These are phyloP conservation scores for Pestalotiopsis sp. DNA, from an alignment of 2,329 filamentous ascomycete genomes.

Conservation along the genomic window DNA sequence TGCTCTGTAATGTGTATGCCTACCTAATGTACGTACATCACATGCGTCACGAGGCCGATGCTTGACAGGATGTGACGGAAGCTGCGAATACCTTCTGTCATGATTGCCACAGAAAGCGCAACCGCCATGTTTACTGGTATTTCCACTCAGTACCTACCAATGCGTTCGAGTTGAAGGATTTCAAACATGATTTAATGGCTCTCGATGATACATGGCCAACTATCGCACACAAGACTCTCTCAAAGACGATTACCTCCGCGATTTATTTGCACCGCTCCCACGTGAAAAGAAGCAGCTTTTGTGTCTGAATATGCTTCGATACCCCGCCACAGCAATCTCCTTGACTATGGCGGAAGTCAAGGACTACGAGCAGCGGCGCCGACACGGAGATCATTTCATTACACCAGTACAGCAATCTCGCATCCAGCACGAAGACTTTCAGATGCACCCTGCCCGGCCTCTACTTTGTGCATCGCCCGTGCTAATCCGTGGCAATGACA, in stretches of 20 bases:
- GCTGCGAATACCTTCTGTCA: too few relatives aligned
- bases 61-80: too few relatives aligned
- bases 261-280: neutral
- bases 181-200: neutral
- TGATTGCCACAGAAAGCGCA: too few relatives aligned
- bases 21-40: too few relatives aligned
- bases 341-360: constrained; percentile 43
- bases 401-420: constrained; percentile 20
- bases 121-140: too few relatives aligned
- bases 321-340: constrained; percentile 39
- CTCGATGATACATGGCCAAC: neutral
- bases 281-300: neutral
- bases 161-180: neutral
- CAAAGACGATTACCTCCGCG: neutral
- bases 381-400: constrained; percentile 33
- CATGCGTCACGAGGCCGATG: too few relatives aligned
- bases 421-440: neutral
- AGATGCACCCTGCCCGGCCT: neutral
- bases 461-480: neutral
- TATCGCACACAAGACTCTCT: neutral
- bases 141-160: too few relatives aligned
- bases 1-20: too few relatives aligned
- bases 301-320: constrained; percentile 39
- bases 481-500: neutral
- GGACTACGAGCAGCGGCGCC: constrained; percentile 36